phyloP scores from a whole-genome alignment of 441 rosid genomes.

The Metrosideros polymorpha region DNA sequence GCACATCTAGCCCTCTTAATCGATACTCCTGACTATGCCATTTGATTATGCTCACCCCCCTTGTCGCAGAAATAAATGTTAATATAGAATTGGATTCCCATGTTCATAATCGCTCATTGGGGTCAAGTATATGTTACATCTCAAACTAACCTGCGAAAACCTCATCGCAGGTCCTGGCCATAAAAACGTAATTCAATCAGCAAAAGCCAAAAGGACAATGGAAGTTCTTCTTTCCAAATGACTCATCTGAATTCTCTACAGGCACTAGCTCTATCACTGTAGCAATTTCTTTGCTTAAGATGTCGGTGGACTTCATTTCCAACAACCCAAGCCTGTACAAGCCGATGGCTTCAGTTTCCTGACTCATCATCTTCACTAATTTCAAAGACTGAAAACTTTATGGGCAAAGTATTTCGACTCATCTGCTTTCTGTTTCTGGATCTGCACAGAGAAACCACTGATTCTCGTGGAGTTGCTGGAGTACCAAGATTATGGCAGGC shows the following conservation, averaged over 20 bases:
- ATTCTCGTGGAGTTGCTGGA: constrained; percentile 18
- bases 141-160: background rate
- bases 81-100: background rate
- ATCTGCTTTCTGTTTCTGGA: constrained; percentile 12
- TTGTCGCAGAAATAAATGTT: background rate
- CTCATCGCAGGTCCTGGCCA: background rate
- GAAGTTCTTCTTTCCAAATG: background rate
- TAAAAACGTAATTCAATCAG: background rate
- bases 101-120: background rate
- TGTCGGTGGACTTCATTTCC: background rate
- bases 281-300: background rate
- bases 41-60: background rate
- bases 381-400: constrained; percentile 38
- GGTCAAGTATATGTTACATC: background rate
- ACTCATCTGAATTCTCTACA: background rate
- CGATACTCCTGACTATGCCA: background rate
- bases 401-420: constrained; percentile 1
- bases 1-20: background rate
- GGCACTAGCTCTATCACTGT: background rate
- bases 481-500: constrained; percentile 37
- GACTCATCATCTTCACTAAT: constrained; percentile 37
- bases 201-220: background rate
- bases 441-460: constrained; percentile 21
- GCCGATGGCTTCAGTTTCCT: background rate
- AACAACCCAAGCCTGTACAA: background rate